A percentile compares a stretch with the other conserved stretches of the same genome.
Conservation (phyloP, 2,329 filamentous ascomycete species). For the Myriangium duriaei region DNA sequence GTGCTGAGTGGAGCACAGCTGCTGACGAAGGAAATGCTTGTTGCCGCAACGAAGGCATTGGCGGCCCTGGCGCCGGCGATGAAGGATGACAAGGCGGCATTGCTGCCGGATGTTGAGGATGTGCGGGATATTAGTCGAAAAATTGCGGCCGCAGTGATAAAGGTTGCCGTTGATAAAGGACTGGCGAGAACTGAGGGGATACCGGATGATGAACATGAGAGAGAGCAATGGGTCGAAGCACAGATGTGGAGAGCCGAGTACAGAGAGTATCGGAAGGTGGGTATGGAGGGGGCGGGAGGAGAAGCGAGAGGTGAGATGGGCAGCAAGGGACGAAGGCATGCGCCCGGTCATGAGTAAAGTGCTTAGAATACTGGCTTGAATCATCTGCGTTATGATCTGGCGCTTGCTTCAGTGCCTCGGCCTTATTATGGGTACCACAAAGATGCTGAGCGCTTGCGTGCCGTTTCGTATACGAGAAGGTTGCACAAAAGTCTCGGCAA, state of each 20-base stretch:
- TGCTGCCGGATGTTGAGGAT: conserved; percentile 63
- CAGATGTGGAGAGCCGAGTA: conserved; percentile 74
- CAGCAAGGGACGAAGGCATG: conserved; percentile 12
- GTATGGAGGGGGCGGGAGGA: conserved; percentile 39
- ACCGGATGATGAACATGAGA: conserved; percentile 41
- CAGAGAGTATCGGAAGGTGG: conserved; percentile 48
- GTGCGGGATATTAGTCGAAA: conserved; percentile 65
- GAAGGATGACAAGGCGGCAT: conserved; percentile 47
- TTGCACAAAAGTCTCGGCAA: too few species aligned
- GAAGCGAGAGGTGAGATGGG: conserved; percentile 48
- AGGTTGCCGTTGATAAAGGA: conserved; percentile 55
- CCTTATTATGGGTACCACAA: too few species aligned
- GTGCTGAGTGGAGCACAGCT: conserved; percentile 56
- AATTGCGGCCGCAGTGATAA: conserved; percentile 65
- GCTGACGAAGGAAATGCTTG: conserved; percentile 67
- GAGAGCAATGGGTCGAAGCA: conserved; percentile 60
- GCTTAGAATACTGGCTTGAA: too few species aligned
- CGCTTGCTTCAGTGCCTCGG: too few species aligned
- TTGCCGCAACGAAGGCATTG: conserved; percentile 64
- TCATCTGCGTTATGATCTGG: too few species aligned
- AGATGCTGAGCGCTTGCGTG: too few species aligned
- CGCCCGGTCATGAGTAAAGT: conserved; percentile 1
- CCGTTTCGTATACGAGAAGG: too few species aligned
- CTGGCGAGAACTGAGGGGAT: conserved; percentile 54
- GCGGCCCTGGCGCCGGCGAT: conserved; percentile 60